phyloP scores from a whole-genome alignment of 2,329 filamentous ascomycete species.

The Arthrobotrys musiformis region DNA sequence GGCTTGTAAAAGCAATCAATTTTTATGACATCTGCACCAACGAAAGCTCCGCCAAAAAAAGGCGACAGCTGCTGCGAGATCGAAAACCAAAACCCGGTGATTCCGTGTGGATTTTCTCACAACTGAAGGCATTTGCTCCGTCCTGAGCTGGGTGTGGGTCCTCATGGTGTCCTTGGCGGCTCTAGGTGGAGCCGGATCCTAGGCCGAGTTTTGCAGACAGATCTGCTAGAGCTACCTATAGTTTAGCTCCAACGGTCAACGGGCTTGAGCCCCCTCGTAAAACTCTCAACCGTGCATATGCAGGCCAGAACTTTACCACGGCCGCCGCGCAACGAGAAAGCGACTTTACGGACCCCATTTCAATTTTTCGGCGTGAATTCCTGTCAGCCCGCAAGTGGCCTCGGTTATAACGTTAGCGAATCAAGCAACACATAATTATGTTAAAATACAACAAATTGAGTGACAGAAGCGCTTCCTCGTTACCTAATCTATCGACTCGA shows the following conservation, averaged over 20 bases:
- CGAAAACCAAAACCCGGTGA: background rate
- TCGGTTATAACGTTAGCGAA: no score
- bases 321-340: background rate
- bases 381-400: no score
- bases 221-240: background rate
- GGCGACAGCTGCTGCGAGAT: background rate
- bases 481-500: no score
- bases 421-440: no score
- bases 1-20: no score
- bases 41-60: no score
- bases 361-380: no score
- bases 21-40: no score
- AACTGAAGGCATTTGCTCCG: background rate
- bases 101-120: background rate
- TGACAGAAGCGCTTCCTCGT: no score
- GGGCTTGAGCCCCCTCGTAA: background rate
- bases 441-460: no score
- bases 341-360: background rate
- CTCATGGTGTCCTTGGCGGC: background rate
- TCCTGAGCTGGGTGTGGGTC: background rate
- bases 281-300: background rate
- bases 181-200: background rate
- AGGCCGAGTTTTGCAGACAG: background rate
- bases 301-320: background rate
- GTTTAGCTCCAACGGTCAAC: background rate